Evolutionary conservation across 306 rosid species (phyloP).

Genomic region (Corylus heterophylla): DNA sequence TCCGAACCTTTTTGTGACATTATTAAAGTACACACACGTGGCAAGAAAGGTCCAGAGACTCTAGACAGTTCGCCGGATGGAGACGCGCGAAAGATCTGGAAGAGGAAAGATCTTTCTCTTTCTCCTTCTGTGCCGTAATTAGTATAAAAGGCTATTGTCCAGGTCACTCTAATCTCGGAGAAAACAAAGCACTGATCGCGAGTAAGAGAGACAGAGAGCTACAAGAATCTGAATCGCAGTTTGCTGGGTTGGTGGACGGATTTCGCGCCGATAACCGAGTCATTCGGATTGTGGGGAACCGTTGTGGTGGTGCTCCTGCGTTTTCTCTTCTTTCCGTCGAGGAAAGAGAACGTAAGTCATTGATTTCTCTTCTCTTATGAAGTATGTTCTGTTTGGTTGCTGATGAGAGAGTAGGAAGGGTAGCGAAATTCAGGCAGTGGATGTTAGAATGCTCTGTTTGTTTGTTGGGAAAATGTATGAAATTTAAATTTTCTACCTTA

Average conservation of each 20-base stretch:
- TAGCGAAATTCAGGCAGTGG: neutral
- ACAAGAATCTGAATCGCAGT: constrained; percentile 2
- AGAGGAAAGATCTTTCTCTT: neutral
- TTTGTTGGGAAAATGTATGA: too few relatives aligned
- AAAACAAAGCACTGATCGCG: neutral
- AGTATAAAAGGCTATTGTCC: constrained; percentile 1
- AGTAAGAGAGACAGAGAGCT: neutral
- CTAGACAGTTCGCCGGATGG: constrained; percentile 27
- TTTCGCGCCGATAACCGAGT: constrained; percentile 36
- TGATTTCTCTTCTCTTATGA: neutral
- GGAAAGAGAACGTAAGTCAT: constrained; percentile 30
- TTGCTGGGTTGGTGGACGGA: constrained; percentile 61
- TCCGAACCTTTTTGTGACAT: too few relatives aligned
- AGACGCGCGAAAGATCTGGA: constrained; percentile 53
- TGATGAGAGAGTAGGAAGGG: neutral
- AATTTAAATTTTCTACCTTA: too few relatives aligned
- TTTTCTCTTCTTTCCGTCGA: neutral
- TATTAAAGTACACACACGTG: neutral
- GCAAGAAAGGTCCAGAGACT: constrained; percentile 36
- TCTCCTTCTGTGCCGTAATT: neutral
- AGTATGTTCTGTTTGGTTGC: neutral
- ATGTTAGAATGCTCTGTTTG: neutral
- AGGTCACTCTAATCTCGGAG: neutral
- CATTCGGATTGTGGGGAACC: constrained; percentile 56
- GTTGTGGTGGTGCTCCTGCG: constrained; percentile 35